A percentile compares a stretch with the other conserved stretches of the same genome.
phyloP scores from a whole-genome alignment of 208 protist species.

The Naegleria fowleri region DNA sequence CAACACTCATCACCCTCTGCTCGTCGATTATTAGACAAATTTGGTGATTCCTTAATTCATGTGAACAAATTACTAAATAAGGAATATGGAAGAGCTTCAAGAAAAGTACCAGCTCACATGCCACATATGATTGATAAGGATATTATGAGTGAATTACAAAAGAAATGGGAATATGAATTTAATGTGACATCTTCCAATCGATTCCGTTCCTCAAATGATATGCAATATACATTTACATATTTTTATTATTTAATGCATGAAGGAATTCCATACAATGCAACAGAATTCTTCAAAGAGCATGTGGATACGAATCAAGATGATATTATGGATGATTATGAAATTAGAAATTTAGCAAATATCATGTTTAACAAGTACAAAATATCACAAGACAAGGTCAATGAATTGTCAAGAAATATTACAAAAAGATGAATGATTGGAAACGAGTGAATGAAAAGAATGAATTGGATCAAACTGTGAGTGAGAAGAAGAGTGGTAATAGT shows the following conservation, averaged over 20 bases:
- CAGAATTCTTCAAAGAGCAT: constrained; percentile 19
- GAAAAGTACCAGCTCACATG: constrained; percentile 69
- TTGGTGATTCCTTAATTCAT: constrained; percentile 65
- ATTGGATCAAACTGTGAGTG: background rate
- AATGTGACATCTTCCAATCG: constrained; percentile 53
- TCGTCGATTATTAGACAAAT: constrained; percentile 54
- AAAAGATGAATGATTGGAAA: background rate
- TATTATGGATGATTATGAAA: constrained; percentile 40
- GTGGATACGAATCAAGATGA: constrained; percentile 44
- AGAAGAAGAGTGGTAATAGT: background rate
- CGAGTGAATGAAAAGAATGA: too few species aligned
- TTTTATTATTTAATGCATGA: constrained; percentile 61
- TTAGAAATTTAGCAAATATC: constrained; percentile 15
- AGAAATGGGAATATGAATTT: constrained; percentile 53
- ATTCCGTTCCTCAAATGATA: constrained; percentile 52
- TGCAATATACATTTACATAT: constrained; percentile 72
- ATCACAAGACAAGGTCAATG: background rate
- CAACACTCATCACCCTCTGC: background rate
- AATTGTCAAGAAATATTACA: background rate
- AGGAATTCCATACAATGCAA: constrained; percentile 9
- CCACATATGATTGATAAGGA: constrained; percentile 65
- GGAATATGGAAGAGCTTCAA: constrained; percentile 48
- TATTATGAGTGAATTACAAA: constrained; percentile 57
- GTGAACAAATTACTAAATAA: constrained; percentile 60
- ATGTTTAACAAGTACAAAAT: background rate